Percentiles rank a stretch among this genome's conserved stretches.
Conservation (phyloP, 257 asterid genomes). For the Paulownia fortunei region DNA sequence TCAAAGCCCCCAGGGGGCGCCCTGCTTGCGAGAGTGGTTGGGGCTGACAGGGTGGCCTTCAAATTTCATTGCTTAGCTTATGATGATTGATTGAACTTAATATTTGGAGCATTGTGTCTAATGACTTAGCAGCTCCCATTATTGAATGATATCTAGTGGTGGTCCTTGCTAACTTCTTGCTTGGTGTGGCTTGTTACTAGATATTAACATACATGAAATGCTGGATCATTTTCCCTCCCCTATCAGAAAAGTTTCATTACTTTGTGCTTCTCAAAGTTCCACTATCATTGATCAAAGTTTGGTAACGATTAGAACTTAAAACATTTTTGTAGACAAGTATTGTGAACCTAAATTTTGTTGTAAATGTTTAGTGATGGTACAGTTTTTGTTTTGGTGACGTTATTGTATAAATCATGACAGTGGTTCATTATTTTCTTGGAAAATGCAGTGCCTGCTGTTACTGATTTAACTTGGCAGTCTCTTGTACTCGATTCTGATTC, state of each 20-base stretch:
- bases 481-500: constrained; percentile 54
- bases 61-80: background rate
- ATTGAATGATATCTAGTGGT: background rate
- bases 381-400: background rate
- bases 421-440: constrained; percentile 26
- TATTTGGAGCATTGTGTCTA: background rate
- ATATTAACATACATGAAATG: background rate
- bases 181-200: background rate
- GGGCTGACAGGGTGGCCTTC: background rate
- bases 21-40: background rate
- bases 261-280: background rate
- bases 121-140: background rate
- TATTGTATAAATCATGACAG: background rate
- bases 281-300: background rate
- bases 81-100: background rate
- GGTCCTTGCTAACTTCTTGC: background rate
- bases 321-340: background rate
- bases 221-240: background rate
- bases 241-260: too few species aligned
- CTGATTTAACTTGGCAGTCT: constrained; percentile 69
- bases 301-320: background rate
- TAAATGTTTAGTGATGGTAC: background rate
- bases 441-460: constrained; percentile 68
- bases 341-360: background rate
- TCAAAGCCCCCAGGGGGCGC: background rate